These are phyloP conservation scores for Fusarium scirpi DNA, from an alignment of 2,329 filamentous ascomycete genomes.

Conservation along the genomic window DNA sequence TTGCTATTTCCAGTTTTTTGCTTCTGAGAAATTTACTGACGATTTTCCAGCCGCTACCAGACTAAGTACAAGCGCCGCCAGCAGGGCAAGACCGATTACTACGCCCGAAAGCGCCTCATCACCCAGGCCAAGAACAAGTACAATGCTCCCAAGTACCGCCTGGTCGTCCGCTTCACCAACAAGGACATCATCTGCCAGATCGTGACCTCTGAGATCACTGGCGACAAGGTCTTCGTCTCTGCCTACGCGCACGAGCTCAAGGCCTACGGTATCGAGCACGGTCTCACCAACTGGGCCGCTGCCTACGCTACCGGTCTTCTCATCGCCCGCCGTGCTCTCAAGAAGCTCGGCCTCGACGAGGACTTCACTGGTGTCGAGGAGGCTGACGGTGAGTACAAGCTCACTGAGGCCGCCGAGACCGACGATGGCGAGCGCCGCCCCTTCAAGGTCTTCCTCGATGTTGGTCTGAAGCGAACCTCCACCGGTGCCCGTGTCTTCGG, in stretches of 20 bases:
- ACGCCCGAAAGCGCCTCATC: slow-evolving; percentile 99
- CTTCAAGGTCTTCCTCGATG: slow-evolving; percentile 99
- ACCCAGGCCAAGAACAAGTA: slow-evolving; percentile 99
- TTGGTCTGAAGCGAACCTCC: slow-evolving; percentile 96
- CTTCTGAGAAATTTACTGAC: slow-evolving; percentile 41
- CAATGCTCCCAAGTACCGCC: slow-evolving; percentile 99
- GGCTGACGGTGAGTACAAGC: slow-evolving; percentile 92
- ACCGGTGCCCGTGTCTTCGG: slow-evolving; percentile 99
- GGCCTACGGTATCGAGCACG: slow-evolving; percentile 97
- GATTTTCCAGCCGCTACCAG: slow-evolving; percentile 84
- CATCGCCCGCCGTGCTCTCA: slow-evolving; percentile 94
- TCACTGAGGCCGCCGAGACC: slow-evolving; percentile 90
- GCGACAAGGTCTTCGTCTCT: slow-evolving; percentile 94
- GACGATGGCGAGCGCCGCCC: slow-evolving; percentile 89
- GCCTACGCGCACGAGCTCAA: slow-evolving; percentile 98
- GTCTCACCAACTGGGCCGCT: slow-evolving; percentile 99
- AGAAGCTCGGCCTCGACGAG: slow-evolving; percentile 96
- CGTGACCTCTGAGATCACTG: slow-evolving; percentile 93
- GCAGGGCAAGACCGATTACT: slow-evolving; percentile 99
- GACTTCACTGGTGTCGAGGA: slow-evolving; percentile 96
- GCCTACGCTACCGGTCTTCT: slow-evolving; percentile 97
- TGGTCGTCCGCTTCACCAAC: slow-evolving; percentile 99
- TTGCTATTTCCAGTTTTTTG: not conserved
- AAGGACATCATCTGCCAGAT: slow-evolving; percentile 99
- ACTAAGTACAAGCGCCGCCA: slow-evolving; percentile 99